Evolutionary conservation across 1,139 yeast species (phyloP).

Genomic region (Waltiozyma sp.): DNA sequence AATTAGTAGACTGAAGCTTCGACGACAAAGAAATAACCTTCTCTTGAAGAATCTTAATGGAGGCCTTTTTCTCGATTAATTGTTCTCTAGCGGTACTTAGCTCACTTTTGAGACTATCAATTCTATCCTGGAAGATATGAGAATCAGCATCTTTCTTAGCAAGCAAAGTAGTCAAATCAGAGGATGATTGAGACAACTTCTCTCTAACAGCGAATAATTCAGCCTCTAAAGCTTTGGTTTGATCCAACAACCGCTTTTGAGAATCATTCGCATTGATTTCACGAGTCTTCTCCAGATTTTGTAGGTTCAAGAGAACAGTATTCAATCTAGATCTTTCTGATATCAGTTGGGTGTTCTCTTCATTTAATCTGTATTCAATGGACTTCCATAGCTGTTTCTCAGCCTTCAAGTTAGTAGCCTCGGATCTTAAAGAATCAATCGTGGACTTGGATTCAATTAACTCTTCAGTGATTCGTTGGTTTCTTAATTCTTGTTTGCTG

Average conservation of each 20-base stretch:
- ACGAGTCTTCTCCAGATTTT: conserved; percentile 51
- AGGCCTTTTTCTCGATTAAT: conserved; percentile 30
- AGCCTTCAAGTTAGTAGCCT: conserved; percentile 38
- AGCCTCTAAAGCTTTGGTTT: conserved; percentile 41
- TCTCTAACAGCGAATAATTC: conserved; percentile 34
- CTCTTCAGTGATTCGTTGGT: conserved; percentile 47
- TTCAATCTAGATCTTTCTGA: conserved; percentile 53
- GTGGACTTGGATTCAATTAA: conserved; percentile 32
- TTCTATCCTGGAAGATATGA: conserved; percentile 54
- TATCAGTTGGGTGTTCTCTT: conserved; percentile 42
- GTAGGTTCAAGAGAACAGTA: conserved; percentile 50
- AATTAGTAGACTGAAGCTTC: conserved; percentile 21
- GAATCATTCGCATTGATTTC: conserved; percentile 42
- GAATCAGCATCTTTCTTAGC: conserved; percentile 46
- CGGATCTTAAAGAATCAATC: conserved; percentile 29
- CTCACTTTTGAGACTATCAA: conserved; percentile 46
- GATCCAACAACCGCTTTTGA: conserved; percentile 37
- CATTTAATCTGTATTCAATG: conserved; percentile 39
- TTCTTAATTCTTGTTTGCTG: conserved; percentile 42
- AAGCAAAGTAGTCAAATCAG: conserved; percentile 33
- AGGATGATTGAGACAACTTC: conserved; percentile 40
- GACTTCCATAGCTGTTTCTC: conserved; percentile 44
- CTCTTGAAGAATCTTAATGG: conserved; percentile 24
- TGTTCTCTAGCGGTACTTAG: conserved; percentile 31
- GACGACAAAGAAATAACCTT: conserved; percentile 24